A percentile compares a stretch with the other conserved stretches of the same genome.
Conservation (phyloP, 2,329 filamentous ascomycete species). For the Hypoxylon sp. region DNA sequence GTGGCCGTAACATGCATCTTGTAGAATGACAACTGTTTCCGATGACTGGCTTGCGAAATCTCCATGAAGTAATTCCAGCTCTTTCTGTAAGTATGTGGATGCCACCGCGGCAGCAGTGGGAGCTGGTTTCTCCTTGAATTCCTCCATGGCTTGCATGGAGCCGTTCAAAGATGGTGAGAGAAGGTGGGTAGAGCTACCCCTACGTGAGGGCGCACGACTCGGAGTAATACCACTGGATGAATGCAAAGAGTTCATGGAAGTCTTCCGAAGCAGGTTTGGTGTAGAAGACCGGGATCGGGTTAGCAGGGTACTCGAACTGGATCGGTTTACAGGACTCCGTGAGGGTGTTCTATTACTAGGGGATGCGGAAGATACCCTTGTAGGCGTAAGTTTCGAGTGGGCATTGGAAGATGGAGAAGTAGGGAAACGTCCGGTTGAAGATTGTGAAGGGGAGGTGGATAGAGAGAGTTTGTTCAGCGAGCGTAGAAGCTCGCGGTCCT, state of each 20-base stretch:
- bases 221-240: slow-evolving; percentile 59
- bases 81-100: slow-evolving; percentile 74
- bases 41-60: slow-evolving; percentile 55
- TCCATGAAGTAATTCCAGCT: slow-evolving; percentile 73
- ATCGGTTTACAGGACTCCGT: slow-evolving; percentile 58
- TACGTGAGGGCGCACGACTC: slow-evolving; percentile 58
- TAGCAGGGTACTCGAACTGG: slow-evolving; percentile 47
- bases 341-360: slow-evolving; percentile 55
- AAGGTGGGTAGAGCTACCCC: slow-evolving; percentile 61
- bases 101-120: slow-evolving; percentile 71
- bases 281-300: slow-evolving; percentile 62
- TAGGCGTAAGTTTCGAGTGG: slow-evolving; percentile 23
- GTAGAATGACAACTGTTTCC: slow-evolving; percentile 84
- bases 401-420: slow-evolving; percentile 53
- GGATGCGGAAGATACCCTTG: slow-evolving; percentile 45
- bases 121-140: slow-evolving; percentile 55
- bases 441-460: slow-evolving; percentile 49
- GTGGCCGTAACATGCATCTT: slow-evolving; percentile 96
- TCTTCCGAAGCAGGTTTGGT: slow-evolving; percentile 66
- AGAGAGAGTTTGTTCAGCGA: slow-evolving; percentile 55
- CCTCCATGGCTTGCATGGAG: slow-evolving; percentile 46
- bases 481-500: slow-evolving; percentile 45
- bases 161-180: slow-evolving; percentile 58
- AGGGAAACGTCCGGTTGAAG: slow-evolving; percentile 44
- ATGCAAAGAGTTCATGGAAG: slow-evolving; percentile 69